Evolutionary conservation across 2,329 filamentous ascomycete genomes (phyloP), one percentile per base, ranked within the genome.

Genomic region (Sphaerulina musiva): DNA sequence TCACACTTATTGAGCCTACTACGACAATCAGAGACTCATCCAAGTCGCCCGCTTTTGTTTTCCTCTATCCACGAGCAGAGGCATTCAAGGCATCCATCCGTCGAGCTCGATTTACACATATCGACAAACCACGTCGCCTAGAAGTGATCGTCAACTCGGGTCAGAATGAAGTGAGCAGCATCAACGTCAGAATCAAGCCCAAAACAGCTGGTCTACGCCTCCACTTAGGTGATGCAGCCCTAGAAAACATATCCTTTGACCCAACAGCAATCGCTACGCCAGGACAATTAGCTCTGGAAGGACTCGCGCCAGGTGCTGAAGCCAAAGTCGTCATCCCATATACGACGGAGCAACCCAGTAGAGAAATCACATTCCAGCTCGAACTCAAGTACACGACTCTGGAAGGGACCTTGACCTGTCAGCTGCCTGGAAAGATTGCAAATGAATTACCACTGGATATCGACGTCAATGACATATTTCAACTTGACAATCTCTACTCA

Each of bases 401-500:
- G 3, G 32, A 58, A 10, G 66, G 64, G 1, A 49, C 47, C 9
- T 69, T 65, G 48, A 60, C 51, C 17, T 86, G 85, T 66, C 79
- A 82, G 12, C 80, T 79, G 12, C 77, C 78, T 6, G 79, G 81
- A 17, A 80, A 78, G 3, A 77, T 95, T 17, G 80, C 84, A 2
- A 85, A 93, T 1, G 80, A 86, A 1, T 76, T 98, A 4, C 88
- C 89, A 0, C 78, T 98, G 3, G 91, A 92, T 2, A 93, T 98
- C 58, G 97, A 97, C 61, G 93, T 98, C 5, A 91, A 97, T 65
- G 93, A 98, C 63, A 82, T 95, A 29, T 97, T 97, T 76, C 95
- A 95, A 68, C 83, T 89, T 59, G 75, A 83, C 6, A 79, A 82
- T 0, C 77, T 97, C 0, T 93, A 93, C 66, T 96, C 91, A 0